Percentiles rank a stretch among this genome's conserved stretches.
These are phyloP conservation scores for Glaciozyma martinii DNA, from an alignment of 768 basidiomycete genomes.

Conservation along the genomic window DNA sequence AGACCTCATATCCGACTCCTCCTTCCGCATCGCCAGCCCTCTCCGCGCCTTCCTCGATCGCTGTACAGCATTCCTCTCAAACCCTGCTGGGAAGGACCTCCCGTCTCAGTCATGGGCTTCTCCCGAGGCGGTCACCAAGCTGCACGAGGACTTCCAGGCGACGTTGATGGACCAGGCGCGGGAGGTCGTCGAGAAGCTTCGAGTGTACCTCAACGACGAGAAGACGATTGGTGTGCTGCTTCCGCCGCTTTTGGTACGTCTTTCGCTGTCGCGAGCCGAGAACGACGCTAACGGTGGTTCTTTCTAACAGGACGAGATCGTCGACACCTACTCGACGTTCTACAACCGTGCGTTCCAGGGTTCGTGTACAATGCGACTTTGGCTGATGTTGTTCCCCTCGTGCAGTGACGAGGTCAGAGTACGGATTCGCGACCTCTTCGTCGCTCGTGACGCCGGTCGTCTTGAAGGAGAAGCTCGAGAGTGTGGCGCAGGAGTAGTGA, in stretches of 20 bases:
- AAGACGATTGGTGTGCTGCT: conserved; percentile 65
- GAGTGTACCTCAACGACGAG: conserved; percentile 70
- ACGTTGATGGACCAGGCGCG: conserved; percentile 45
- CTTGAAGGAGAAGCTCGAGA: too few species aligned
- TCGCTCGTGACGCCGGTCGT: too few species aligned
- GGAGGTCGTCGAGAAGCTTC: conserved; percentile 50
- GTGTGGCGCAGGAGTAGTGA: too few species aligned
- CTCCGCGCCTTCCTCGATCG: conserved; percentile 57
- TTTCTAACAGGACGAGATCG: conserved; percentile 53
- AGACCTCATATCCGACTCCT: conserved; percentile 61
- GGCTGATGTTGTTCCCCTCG: too few species aligned
- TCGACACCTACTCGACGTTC: conserved; percentile 66
- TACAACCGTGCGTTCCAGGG: conserved; percentile 50
- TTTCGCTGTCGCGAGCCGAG: neutral
- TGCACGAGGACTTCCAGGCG: conserved; percentile 49
- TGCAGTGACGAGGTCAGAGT: neutral
- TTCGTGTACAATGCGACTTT: too few species aligned
- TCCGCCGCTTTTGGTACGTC: conserved; percentile 51
- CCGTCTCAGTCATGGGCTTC: conserved; percentile 47
- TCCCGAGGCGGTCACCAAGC: conserved; percentile 46
- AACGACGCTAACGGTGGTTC: neutral
- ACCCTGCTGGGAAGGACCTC: conserved; percentile 35
- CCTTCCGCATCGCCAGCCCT: conserved; percentile 51
- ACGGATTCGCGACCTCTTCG: neutral
- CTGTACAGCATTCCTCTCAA: conserved; percentile 42